phyloP scores from a whole-genome alignment of 1,284 basidiomycete genomes.

The Vanrija sp. region DNA sequence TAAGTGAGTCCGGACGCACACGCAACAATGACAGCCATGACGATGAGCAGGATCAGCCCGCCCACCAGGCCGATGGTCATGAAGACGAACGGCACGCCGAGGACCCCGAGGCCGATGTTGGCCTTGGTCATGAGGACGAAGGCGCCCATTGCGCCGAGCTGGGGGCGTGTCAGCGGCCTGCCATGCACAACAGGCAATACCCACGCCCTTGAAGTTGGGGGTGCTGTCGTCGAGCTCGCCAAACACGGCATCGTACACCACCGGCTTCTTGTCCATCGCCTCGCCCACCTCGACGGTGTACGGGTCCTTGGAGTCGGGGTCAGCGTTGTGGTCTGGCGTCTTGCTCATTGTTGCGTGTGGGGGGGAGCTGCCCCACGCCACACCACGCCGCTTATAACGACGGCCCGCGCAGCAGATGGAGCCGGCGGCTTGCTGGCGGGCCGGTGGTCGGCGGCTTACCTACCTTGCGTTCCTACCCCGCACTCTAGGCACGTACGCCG shows the following conservation, averaged over 20 bases:
- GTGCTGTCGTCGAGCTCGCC: slow-evolving; percentile 21
- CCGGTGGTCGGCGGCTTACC: too few species aligned
- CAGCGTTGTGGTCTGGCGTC: neutral
- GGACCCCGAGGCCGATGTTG: slow-evolving; percentile 60
- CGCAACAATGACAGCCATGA: slow-evolving; percentile 38
- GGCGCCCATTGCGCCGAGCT: slow-evolving; percentile 17
- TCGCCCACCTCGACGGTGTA: neutral
- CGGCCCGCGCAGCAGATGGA: too few species aligned
- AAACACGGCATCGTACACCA: slow-evolving; percentile 23
- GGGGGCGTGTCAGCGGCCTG: neutral
- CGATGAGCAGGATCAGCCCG: slow-evolving; percentile 54
- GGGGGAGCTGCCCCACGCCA: too few species aligned
- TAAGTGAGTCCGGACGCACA: too few species aligned
- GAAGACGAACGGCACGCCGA: slow-evolving; percentile 57
- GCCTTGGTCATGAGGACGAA: slow-evolving; percentile 59
- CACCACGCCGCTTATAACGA: too few species aligned
- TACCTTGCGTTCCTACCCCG: too few species aligned
- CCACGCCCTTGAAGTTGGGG: slow-evolving; percentile 25
- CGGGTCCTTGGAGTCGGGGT: neutral
- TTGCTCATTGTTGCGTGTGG: too few species aligned
- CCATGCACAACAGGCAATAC: neutral
- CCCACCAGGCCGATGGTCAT: slow-evolving; percentile 57
- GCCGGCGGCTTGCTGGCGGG: too few species aligned
- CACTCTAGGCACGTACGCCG: too few species aligned
- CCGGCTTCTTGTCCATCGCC: neutral